Percentiles rank a stretch among this genome's conserved stretches.
Evolutionary conservation across 2,329 filamentous ascomycete genomes (phyloP).

Genomic region (Acarospora socialis): DNA sequence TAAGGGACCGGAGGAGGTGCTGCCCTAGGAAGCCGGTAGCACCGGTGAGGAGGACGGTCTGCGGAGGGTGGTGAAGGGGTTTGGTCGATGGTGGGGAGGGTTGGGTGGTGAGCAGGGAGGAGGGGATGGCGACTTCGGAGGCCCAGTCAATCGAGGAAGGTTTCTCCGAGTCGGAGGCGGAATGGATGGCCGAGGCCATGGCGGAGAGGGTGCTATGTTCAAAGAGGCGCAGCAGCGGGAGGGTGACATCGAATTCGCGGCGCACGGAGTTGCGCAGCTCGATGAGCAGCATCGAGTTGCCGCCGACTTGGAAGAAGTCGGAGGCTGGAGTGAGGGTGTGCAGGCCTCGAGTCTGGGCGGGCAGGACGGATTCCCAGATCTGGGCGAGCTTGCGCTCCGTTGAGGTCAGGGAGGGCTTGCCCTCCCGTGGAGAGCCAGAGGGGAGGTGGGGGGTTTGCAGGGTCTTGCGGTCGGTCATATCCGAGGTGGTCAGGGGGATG

Average conservation of each 20-base stretch:
- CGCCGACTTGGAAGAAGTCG: constrained; percentile 24
- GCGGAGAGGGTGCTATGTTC: constrained; percentile 15
- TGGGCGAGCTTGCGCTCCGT: background rate
- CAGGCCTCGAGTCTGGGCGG: background rate
- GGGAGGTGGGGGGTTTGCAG: constrained; percentile 8
- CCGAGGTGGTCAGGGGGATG: constrained; percentile 19
- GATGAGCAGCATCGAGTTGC: constrained; percentile 24
- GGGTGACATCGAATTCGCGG: constrained; percentile 12
- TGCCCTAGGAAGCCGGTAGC: constrained; percentile 26
- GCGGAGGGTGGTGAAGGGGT: constrained; percentile 19
- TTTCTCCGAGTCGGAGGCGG: background rate
- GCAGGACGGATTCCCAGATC: constrained; percentile 3
- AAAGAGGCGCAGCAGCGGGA: constrained; percentile 17
- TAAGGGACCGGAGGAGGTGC: constrained; percentile 25
- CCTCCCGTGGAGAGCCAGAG: background rate
- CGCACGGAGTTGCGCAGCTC: constrained; percentile 18
- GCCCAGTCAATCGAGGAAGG: no score
- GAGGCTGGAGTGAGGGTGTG: constrained; percentile 6
- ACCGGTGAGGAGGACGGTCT: constrained; percentile 19
- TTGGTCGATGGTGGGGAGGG: constrained; percentile 18
- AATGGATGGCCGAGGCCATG: constrained; percentile 1
- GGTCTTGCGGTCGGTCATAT: constrained; percentile 20
- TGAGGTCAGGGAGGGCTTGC: background rate
- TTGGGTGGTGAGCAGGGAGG: constrained; percentile 13
- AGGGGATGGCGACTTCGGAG: background rate